These are phyloP conservation scores for Perilla frutescens DNA, from an alignment of 257 asterid genomes.

Conservation along the genomic window DNA sequence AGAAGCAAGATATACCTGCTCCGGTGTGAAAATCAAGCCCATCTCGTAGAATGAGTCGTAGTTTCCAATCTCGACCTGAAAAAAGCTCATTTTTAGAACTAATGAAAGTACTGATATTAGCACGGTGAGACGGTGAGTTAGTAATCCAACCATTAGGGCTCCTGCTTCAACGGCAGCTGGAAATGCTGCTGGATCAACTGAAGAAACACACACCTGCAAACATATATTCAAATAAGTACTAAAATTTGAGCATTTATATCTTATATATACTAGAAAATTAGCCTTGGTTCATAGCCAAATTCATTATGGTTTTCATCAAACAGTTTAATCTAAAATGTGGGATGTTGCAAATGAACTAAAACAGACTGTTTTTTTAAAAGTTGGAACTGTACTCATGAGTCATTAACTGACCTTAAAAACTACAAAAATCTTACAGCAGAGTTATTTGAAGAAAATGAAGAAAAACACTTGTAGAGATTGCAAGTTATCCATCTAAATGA, in stretches of 20 bases:
- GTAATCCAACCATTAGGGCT: constrained; percentile 68
- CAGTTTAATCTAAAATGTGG: background rate
- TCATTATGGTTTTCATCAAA: background rate
- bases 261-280: background rate
- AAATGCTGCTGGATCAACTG: constrained; percentile 84
- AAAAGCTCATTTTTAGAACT: constrained; percentile 2
- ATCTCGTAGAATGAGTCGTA: constrained; percentile 85
- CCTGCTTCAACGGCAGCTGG: constrained; percentile 93
- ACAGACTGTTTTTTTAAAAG: too few relatives aligned
- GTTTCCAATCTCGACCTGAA: constrained; percentile 89
- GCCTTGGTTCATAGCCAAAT: background rate
- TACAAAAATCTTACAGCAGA: too few relatives aligned
- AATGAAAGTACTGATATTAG: background rate
- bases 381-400: too few relatives aligned
- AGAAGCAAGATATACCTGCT: constrained; percentile 59
- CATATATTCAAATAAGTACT: background rate
- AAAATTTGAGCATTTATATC: too few relatives aligned
- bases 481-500: too few relatives aligned
- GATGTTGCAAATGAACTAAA: background rate
- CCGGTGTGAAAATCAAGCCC: constrained; percentile 77
- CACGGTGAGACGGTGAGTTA: background rate
- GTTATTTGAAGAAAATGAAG: background rate
- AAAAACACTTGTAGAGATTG: background rate
- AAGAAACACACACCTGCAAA: constrained; percentile 85
- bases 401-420: too few relatives aligned